Base-by-base conservation (phyloP, 169 alveolate species). In the Eimeria zaria region DNA sequence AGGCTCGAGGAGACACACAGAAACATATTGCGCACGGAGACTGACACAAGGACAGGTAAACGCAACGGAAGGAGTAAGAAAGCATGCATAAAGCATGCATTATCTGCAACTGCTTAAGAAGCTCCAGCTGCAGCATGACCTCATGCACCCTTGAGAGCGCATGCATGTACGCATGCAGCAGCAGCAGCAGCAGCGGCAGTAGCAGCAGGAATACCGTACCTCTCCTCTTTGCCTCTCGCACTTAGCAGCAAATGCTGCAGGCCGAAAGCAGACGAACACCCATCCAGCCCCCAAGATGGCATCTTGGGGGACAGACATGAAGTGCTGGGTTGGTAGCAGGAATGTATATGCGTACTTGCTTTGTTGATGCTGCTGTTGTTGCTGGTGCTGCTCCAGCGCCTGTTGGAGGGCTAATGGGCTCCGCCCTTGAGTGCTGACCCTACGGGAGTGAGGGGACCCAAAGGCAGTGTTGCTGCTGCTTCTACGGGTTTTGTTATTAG, bases 241-340 rank as follows among this genome's bases (percentile, higher is more conserved):
- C 60, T 46, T 67, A 22, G 89, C 88, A 48, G 96, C 96, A 60
- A 93, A 83, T 60, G 89, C 84, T 41, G 96, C 96, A 60, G 96
- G 96, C 58, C 96, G 96, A 80, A 93, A 93, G 46, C 96, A 93
- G 2, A 81, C 87, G 53, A 62, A 81, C 53, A 53, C 89, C 96
- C 96, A 93, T 46, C 96, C 96, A 9, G 96, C 51, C 60, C 96
- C 96, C 48, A 93, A 81, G 24, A 93, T 64, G 2, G 96, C 96
- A 24, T 53, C 39, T 36, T 93, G 88, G 48, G 96, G 96, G 48
- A 93, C 96, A 48, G 96, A 93, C 96, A 93, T 93, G 89, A 93
- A 93, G 41, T 93, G 94, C 53, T 80, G 74, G 30, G 81, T 76
- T 51, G 91, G 91, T 39, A 93, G 89, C 51, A 93, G 53, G 55